Conservation (phyloP, 495 filamentous ascomycete genomes). For the Hypoxylon subgilvum region DNA sequence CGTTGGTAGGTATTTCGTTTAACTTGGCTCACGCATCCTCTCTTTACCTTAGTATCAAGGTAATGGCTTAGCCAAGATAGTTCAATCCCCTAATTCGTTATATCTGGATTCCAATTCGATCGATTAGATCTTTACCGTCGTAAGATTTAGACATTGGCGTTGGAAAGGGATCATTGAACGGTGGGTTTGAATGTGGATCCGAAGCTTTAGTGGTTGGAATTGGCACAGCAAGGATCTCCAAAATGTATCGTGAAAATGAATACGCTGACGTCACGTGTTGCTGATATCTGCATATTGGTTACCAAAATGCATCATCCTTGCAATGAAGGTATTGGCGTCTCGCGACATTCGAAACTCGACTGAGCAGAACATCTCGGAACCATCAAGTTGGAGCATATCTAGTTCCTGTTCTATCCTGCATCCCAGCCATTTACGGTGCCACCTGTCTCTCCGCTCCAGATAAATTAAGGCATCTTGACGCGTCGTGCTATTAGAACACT, state of each 20-base stretch:
- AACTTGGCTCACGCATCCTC: slow-evolving; percentile 22
- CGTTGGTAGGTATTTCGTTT: slow-evolving; percentile 24
- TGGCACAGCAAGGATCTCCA: too few relatives aligned
- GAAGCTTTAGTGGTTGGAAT: too few relatives aligned
- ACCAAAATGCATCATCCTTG: not conserved
- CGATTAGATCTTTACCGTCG: not conserved
- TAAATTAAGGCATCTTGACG: too few relatives aligned
- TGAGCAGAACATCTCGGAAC: too few relatives aligned
- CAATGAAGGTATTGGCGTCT: too few relatives aligned
- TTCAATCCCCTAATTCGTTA: not conserved
- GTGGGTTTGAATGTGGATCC: not conserved
- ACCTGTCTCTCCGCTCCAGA: too few relatives aligned
- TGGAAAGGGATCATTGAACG: not conserved
- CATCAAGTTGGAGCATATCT: too few relatives aligned
- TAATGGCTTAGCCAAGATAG: not conserved
- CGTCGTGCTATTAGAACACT: too few relatives aligned
- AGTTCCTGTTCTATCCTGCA: too few relatives aligned
- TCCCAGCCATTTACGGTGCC: too few relatives aligned
- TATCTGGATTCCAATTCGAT: slow-evolving; percentile 5
- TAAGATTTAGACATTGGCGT: not conserved
- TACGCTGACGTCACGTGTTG: slow-evolving; percentile 26
- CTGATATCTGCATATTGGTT: slow-evolving; percentile 3
- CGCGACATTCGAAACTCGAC: not conserved
- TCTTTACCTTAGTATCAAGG: slow-evolving; percentile 3
- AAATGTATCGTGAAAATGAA: too few relatives aligned